Base-by-base conservation (phyloP, 345 rosid genomes). In the Eucalyptus fibrosa region DNA sequence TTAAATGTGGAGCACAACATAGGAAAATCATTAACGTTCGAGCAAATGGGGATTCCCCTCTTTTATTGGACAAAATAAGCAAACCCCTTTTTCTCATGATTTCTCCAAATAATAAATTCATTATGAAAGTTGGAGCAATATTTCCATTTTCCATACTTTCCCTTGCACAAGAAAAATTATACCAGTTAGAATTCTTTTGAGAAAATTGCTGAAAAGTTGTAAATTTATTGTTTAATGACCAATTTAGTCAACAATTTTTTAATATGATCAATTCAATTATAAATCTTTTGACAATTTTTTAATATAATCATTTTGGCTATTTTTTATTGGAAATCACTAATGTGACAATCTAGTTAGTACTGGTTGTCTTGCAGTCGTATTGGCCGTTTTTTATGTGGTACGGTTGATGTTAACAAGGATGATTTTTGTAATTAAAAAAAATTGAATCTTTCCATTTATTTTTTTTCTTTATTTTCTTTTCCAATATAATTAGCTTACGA, bases 341-440 rank as follows among this genome's bases (percentile, higher is more conserved):
- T 32, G 40, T 32, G 37, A 3, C 5, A 10, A 34, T 32, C 2
- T 19, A 32, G 11, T 32, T 0, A 8, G 1, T 17, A 16, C 0
- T 34, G 5, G 10, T 1, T 9, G 13, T 56, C 62, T 56, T 56
- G 30, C 3, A 56, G 13, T 56, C 1, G 30, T 26, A 23, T 24
- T 56, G 30, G 1, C 13, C 2, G 1, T 56, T 10, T 56, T 10
- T 56, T 56, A 56, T 0, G 2, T 56, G 62, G 13, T 11, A 56
- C 30, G 7, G 3, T 4, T 56, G 2, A 30, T 62, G 8, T 26
- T 62, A 4, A 62, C 8, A 23, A 9, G 1, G 14, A 34, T 69
- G 14, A 11, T 12, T 49, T 49, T 49, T 49, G 5, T 12, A 47
- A 49, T 49, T 49, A 13, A 13, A 6, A 26, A 60, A 12, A 30